A percentile compares a stretch with the other conserved stretches of the same genome.
These are phyloP conservation scores for Globisporangium alternatum DNA, from an alignment of 352 stramenopile genomes.

Conservation along the genomic window DNA sequence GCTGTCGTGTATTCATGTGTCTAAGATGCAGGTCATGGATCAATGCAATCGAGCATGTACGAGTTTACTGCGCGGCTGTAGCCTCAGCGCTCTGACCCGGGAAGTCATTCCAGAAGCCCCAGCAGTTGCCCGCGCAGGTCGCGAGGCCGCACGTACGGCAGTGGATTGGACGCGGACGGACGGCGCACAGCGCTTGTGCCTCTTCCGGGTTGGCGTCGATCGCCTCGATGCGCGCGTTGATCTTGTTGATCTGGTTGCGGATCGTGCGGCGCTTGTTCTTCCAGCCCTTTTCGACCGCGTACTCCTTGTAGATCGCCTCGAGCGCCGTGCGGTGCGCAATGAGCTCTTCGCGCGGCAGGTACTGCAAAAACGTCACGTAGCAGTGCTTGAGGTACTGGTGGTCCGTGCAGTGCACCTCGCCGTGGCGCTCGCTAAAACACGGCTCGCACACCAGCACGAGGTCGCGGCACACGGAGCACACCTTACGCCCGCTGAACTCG, in stretches of 20 bases:
- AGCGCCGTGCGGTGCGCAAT: conserved; percentile 41
- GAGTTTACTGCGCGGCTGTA: conserved; percentile 2
- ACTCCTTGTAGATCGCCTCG: conserved; percentile 43
- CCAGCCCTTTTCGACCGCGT: conserved; percentile 54
- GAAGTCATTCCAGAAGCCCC: conserved; percentile 72
- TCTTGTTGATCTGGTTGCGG: conserved; percentile 68
- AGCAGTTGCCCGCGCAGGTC: conserved; percentile 65
- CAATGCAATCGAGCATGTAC: background rate
- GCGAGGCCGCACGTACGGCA: conserved; percentile 58
- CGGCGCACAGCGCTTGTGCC: conserved; percentile 26
- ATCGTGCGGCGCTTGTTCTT: conserved; percentile 73
- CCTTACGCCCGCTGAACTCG: conserved; percentile 63
- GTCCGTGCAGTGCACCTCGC: conserved; percentile 71
- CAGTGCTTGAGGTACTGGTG: conserved; percentile 72
- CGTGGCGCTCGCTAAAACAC: conserved; percentile 55
- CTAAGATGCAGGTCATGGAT: background rate
- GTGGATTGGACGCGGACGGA: conserved; percentile 48
- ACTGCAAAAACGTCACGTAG: conserved; percentile 73
- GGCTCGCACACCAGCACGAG: conserved; percentile 64
- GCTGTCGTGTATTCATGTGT: background rate
- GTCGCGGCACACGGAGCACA: conserved; percentile 72
- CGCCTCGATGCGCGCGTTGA: conserved; percentile 37
- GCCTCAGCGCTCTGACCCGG: conserved; percentile 8
- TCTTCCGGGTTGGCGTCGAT: conserved; percentile 39
- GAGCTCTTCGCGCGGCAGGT: conserved; percentile 43